phyloP scores from a whole-genome alignment of 1,139 yeast genomes.

The Scheffersomyces insectosa region DNA sequence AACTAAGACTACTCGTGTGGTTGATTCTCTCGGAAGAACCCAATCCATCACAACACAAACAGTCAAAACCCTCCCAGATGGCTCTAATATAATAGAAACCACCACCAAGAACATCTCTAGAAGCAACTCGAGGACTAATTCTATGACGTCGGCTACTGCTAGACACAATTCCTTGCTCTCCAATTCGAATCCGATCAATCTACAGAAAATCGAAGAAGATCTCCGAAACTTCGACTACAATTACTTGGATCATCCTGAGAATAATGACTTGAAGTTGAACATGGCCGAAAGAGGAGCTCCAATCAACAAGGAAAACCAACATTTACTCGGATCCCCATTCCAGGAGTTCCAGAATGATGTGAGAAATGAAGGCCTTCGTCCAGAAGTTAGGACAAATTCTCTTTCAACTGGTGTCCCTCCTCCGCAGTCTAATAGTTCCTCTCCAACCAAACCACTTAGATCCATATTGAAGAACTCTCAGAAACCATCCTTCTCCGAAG shows the following conservation, averaged over 20 bases:
- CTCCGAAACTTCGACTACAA: conserved; percentile 47
- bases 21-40: conserved; percentile 45
- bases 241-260: conserved; percentile 15
- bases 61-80: conserved; percentile 43
- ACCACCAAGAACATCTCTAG: conserved; percentile 46
- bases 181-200: conserved; percentile 21
- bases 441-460: conserved; percentile 26
- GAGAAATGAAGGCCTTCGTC: neutral
- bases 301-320: neutral
- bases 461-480: conserved; percentile 36
- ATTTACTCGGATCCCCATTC: neutral
- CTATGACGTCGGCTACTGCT: conserved; percentile 21
- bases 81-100: conserved; percentile 47
- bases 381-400: neutral
- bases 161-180: conserved; percentile 25
- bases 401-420: neutral
- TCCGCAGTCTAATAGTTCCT: conserved; percentile 1
- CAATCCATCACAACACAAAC: conserved; percentile 47
- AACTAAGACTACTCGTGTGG: conserved; percentile 46
- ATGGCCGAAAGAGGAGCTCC: neutral
- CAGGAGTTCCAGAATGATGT: neutral
- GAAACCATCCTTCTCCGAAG: conserved; percentile 11
- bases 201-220: conserved; percentile 47
- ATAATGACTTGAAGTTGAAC: conserved; percentile 6
- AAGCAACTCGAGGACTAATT: conserved; percentile 34